A percentile compares a stretch with the other conserved stretches of the same genome.
These are phyloP conservation scores for Pichia sorboxylosa DNA, from an alignment of 1,139 yeast genomes.

Conservation along the genomic window DNA sequence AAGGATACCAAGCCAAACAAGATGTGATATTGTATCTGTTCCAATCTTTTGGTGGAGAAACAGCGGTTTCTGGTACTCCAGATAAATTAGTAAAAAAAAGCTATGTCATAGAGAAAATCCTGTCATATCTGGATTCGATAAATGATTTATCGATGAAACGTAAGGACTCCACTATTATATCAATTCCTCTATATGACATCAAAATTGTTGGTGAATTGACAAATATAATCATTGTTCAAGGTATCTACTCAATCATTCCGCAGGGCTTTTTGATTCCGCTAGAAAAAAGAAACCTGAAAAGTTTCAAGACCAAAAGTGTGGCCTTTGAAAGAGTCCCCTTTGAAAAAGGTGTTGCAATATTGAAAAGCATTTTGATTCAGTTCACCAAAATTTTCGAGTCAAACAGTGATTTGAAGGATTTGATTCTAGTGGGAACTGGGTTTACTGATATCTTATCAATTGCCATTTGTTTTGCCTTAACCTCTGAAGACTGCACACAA, in stretches of 20 bases:
- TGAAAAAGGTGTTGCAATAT: conserved; percentile 2
- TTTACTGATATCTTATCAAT: conserved; percentile 53
- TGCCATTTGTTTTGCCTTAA: conserved; percentile 11
- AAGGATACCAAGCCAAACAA: conserved; percentile 14
- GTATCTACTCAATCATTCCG: conserved; percentile 56
- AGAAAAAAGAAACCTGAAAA: conserved; percentile 43
- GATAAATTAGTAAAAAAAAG: conserved; percentile 9
- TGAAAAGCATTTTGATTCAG: conserved; percentile 25
- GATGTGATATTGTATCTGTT: conserved; percentile 17
- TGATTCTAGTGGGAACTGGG: conserved; percentile 61
- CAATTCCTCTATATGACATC: conserved; percentile 77
- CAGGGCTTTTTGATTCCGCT: conserved; percentile 53
- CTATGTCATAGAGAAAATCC: conserved; percentile 14
- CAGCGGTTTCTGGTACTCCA: not conserved
- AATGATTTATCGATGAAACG: conserved; percentile 27
- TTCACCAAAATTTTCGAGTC: conserved; percentile 27
- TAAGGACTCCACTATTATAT: conserved; percentile 34
- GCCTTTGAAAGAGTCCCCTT: not conserved
- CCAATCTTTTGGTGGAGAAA: conserved; percentile 4
- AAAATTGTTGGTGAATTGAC: conserved; percentile 55
- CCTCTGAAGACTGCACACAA: not conserved
- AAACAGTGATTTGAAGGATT: conserved; percentile 41
- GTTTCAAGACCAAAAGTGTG: conserved; percentile 25
- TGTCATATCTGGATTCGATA: conserved; percentile 21
- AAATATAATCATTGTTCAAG: conserved; percentile 54